Percentiles rank a stretch among this genome's conserved stretches.
Evolutionary conservation across 352 stramenopile genomes (phyloP).

Genomic region (Pythium sp.): DNA sequence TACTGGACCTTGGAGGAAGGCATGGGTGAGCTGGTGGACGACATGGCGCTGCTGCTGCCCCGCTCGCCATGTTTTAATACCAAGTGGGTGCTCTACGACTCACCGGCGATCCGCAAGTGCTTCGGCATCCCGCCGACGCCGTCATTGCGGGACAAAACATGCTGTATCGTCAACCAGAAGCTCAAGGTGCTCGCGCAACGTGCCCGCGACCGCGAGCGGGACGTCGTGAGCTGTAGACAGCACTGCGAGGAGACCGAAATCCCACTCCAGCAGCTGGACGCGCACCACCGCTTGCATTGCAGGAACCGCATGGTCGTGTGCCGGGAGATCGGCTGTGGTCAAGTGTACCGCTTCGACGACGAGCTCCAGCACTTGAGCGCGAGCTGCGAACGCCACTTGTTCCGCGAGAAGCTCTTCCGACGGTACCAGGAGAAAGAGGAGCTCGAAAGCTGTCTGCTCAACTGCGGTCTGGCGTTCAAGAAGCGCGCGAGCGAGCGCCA

Average conservation of each 20-base stretch:
- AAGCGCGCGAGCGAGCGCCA: constrained; percentile 32
- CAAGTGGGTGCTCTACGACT: constrained; percentile 53
- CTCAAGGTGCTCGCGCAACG: constrained; percentile 63
- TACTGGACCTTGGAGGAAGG: constrained; percentile 84
- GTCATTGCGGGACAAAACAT: constrained; percentile 59
- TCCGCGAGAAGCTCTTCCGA: constrained; percentile 40
- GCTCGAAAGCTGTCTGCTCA: constrained; percentile 41
- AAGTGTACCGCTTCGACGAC: constrained; percentile 32
- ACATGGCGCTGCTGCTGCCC: constrained; percentile 56
- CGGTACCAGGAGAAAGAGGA: constrained; percentile 37
- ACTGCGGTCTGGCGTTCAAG: constrained; percentile 35
- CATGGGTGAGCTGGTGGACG: constrained; percentile 65
- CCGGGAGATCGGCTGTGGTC: constrained; percentile 40
- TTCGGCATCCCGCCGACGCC: constrained; percentile 60
- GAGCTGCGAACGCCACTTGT: constrained; percentile 37
- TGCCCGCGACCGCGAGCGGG: constrained; percentile 40
- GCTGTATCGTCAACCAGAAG: constrained; percentile 65
- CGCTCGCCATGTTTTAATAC: constrained; percentile 45
- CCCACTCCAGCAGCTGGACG: constrained; percentile 37
- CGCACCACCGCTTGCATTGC: constrained; percentile 49
- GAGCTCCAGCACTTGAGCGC: constrained; percentile 26
- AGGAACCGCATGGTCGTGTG: constrained; percentile 54
- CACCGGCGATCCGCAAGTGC: constrained; percentile 32
- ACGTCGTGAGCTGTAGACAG: constrained; percentile 39
- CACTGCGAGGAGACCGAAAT: constrained; percentile 35